These are phyloP conservation scores for Paecilomyces fulvus DNA, from an alignment of 2,329 filamentous ascomycete species.

Conservation along the genomic window DNA sequence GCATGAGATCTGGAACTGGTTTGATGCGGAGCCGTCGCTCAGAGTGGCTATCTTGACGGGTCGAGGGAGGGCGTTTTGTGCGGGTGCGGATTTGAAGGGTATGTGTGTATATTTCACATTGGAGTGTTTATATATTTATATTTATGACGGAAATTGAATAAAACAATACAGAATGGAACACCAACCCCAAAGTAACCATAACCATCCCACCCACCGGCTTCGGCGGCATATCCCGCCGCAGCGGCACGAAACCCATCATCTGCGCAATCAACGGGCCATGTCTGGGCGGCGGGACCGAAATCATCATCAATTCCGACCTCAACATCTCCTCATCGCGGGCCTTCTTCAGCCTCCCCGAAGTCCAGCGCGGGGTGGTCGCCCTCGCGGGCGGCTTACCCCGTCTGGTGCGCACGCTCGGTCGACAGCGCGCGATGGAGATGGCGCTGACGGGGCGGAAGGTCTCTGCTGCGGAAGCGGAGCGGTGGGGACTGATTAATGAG, in stretches of 20 bases:
- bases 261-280: constrained; percentile 72
- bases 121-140: not conserved
- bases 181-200: not conserved
- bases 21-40: constrained; percentile 34
- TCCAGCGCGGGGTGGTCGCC: constrained; percentile 60
- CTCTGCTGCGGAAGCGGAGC: constrained; percentile 50
- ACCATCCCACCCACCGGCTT: constrained; percentile 40
- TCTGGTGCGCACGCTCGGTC: constrained; percentile 57
- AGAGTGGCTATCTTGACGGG: constrained; percentile 37
- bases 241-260: constrained; percentile 63
- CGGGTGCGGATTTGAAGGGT: constrained; percentile 32
- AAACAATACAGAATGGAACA: constrained; percentile 1
- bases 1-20: constrained; percentile 36
- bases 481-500: constrained; percentile 64
- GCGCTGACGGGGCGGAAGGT: constrained; percentile 57
- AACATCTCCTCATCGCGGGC: constrained; percentile 53
- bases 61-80: constrained; percentile 36
- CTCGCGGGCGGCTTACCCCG: constrained; percentile 62
- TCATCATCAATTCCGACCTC: constrained; percentile 62
- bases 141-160: not conserved
- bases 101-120: not conserved
- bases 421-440: constrained; percentile 63
- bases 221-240: constrained; percentile 46
- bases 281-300: constrained; percentile 70
- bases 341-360: constrained; percentile 62